These are phyloP conservation scores for Escallonia rubra DNA, from an alignment of 129 eudicot genomes.

Conservation along the genomic window DNA sequence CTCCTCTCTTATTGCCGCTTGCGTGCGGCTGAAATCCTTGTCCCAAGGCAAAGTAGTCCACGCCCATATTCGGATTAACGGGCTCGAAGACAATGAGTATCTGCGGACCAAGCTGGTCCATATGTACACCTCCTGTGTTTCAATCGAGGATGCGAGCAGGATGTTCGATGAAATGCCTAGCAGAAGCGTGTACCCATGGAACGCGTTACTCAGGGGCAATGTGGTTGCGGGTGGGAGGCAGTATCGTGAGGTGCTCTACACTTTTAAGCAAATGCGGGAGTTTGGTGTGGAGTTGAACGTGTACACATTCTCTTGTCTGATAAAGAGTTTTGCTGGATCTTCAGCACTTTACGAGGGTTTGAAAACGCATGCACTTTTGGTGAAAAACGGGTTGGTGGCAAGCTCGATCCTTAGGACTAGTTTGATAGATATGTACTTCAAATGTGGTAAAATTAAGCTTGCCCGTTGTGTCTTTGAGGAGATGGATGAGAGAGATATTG, in stretches of 20 bases:
- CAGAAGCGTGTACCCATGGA: slow-evolving; percentile 71
- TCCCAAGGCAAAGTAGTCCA: slow-evolving; percentile 44
- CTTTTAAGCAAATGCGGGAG: slow-evolving; percentile 57
- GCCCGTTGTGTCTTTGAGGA: slow-evolving; percentile 64
- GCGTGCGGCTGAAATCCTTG: slow-evolving; percentile 46
- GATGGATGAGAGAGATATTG: slow-evolving; percentile 65
- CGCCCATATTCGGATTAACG: slow-evolving; percentile 56
- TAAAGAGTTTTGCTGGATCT: slow-evolving; percentile 81
- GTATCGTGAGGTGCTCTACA: slow-evolving; percentile 35
- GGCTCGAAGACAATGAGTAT: slow-evolving; percentile 64
- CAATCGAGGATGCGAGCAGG: slow-evolving; percentile 51
- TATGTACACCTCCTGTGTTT: slow-evolving; percentile 67
- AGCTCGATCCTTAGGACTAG: slow-evolving; percentile 53
- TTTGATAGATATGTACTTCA: slow-evolving; percentile 89
- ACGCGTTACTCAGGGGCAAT: slow-evolving; percentile 84
- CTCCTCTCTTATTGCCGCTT: slow-evolving; percentile 50
- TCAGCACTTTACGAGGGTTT: slow-evolving; percentile 65
- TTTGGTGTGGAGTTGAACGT: slow-evolving; percentile 74
- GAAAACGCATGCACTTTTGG: slow-evolving; percentile 67
- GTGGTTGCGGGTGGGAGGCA: slow-evolving; percentile 58
- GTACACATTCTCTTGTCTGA: slow-evolving; percentile 75
- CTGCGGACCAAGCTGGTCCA: slow-evolving; percentile 57
- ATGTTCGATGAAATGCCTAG: slow-evolving; percentile 57
- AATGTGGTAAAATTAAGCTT: slow-evolving; percentile 69
- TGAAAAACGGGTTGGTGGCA: slow-evolving; percentile 61